Evolutionary conservation across 2,329 filamentous ascomycete species (phyloP).

Genomic region (Trichoderma oligosporum): DNA sequence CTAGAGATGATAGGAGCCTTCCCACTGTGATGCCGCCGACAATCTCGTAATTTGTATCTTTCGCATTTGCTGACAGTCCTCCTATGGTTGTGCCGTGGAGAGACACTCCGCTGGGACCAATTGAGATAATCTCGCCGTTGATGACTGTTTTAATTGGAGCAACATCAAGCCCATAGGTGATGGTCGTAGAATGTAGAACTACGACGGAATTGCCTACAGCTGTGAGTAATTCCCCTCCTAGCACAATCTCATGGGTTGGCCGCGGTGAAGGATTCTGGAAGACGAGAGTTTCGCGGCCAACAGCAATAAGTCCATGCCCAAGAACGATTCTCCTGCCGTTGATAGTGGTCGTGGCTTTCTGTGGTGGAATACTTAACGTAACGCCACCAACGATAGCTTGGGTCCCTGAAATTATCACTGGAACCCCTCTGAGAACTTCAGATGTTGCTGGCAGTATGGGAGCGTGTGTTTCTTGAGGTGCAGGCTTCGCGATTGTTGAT

Average conservation of each 20-base stretch:
- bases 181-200: constrained; percentile 41
- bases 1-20: constrained; percentile 44
- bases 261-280: constrained; percentile 30
- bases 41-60: constrained; percentile 43
- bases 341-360: constrained; percentile 33
- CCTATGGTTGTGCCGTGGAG: constrained; percentile 43
- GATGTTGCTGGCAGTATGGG: constrained; percentile 36
- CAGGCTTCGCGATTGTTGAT: constrained; percentile 42
- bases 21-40: constrained; percentile 53
- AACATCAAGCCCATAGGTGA: constrained; percentile 42
- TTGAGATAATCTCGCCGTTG: constrained; percentile 48
- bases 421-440: constrained; percentile 38
- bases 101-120: constrained; percentile 45
- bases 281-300: constrained; percentile 38
- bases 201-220: constrained; percentile 40
- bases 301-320: constrained; percentile 34
- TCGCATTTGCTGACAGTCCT: constrained; percentile 35
- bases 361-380: constrained; percentile 40
- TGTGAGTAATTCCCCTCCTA: constrained; percentile 47
- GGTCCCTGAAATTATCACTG: constrained; percentile 41
- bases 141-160: constrained; percentile 39
- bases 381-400: constrained; percentile 42
- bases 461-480: constrained; percentile 30
- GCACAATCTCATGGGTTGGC: constrained; percentile 43
- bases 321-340: constrained; percentile 35